phyloP scores from a whole-genome alignment of 768 basidiomycete genomes.

The Psilocybe sp. region DNA sequence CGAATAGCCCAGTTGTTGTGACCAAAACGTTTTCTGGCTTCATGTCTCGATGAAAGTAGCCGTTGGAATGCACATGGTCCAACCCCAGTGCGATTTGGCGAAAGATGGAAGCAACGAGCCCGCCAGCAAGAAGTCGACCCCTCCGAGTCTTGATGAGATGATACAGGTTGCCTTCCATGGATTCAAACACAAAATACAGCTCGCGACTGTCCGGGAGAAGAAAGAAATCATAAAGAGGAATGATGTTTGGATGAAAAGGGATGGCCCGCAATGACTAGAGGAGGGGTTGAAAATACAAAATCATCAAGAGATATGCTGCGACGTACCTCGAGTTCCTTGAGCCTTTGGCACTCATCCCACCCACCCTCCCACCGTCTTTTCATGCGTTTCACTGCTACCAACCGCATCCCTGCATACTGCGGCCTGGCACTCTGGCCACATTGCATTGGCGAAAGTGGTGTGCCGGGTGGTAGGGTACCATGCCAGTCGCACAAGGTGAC shows the following conservation, averaged over 20 bases:
- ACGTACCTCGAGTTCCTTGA: conserved; percentile 93
- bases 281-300: conserved; percentile 11
- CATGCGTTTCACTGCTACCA: conserved; percentile 98
- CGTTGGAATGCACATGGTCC: conserved; percentile 86
- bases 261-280: conserved; percentile 89
- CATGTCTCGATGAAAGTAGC: conserved; percentile 99
- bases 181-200: conserved; percentile 99
- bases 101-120: conserved; percentile 93
- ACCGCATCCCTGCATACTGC: conserved; percentile 90
- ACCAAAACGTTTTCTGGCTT: conserved; percentile 99
- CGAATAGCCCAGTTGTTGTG: conserved; percentile 92
- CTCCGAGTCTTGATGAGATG: conserved; percentile 98
- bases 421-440: conserved; percentile 88
- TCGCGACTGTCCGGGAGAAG: conserved; percentile 94
- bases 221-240: conserved; percentile 98
- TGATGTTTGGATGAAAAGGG: conserved; percentile 94
- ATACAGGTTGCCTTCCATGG: conserved; percentile 99
- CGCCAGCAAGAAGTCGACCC: conserved; percentile 93
- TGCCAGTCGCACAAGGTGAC: conserved; percentile 99
- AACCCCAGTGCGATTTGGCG: conserved; percentile 88
- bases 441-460: conserved; percentile 91
- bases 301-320: conserved; percentile 8
- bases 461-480: conserved; percentile 88
- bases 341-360: conserved; percentile 93
- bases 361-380: conserved; percentile 97